Evolutionary conservation across 441 rosid genomes (phyloP).

Genomic region (Pelargonium australe): DNA sequence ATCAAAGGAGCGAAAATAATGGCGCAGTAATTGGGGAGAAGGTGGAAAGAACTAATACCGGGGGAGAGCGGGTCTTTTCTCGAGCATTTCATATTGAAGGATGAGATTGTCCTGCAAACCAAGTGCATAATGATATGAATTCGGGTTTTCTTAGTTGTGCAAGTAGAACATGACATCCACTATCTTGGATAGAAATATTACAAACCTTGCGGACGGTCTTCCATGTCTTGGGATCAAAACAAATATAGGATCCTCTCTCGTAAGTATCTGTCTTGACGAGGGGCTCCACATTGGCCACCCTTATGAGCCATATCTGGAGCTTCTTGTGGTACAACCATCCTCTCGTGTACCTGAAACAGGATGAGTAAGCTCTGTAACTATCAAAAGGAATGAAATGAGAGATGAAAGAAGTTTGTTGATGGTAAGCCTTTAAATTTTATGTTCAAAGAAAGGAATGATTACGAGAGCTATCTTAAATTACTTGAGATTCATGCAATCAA

Average conservation of each 20-base stretch:
- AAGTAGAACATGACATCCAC: not conserved
- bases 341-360: constrained; percentile 50
- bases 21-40: not conserved
- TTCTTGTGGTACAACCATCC: constrained; percentile 96
- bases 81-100: constrained; percentile 71
- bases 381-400: not conserved
- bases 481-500: not conserved
- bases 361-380: constrained; percentile 14
- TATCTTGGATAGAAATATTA: not conserved
- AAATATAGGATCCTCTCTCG: constrained; percentile 86
- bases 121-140: not conserved
- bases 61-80: constrained; percentile 73
- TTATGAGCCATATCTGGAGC: constrained; percentile 62
- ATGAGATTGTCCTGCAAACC: constrained; percentile 79
- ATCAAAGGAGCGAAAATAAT: not conserved
- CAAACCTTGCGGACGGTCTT: constrained; percentile 70
- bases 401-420: not conserved
- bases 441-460: not conserved
- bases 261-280: constrained; percentile 67
- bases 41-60: constrained; percentile 16
- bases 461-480: not conserved
- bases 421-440: not conserved
- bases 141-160: not conserved
- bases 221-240: constrained; percentile 70
- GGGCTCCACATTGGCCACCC: constrained; percentile 69